Base-by-base conservation (phyloP, 1,284 basidiomycete species). In the Wallemia hederae region DNA sequence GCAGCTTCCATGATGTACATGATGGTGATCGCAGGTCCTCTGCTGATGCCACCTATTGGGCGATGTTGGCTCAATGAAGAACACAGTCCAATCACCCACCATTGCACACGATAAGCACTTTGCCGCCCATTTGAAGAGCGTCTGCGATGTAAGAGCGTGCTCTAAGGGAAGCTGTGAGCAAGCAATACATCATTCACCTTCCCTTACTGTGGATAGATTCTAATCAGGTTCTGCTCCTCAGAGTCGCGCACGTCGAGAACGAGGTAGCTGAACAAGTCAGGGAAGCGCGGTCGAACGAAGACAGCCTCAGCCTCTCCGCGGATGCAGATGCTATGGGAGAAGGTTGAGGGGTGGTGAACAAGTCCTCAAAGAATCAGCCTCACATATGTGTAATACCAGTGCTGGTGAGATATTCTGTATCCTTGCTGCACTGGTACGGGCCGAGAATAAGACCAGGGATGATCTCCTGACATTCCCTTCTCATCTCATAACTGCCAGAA, bases 1-100 rank as follows among this genome's bases (percentile, higher is more conserved):
- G 79, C 80, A 65, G 82, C 77, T 65, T 83, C 80, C 87, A 90
- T 91, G 27, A 87, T 82, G 67, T 86, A 91, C 78, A 89, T 89
- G 61, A 90, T 83, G 28, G 89, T 85, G 61, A 91, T 87, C 0
- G 86, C 79, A 0, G 87, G 86, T 0, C 85, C 85, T 14, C 88
- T 75, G 60, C 82, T 83, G 66, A 90, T 91, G 1, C 87, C 88
- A 59, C 85, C 85, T 88, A n/a, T n/a, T n/a, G 65, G 31, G 31
- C 9, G 9, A 26, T 24, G 22, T 19, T 63, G 60, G 58, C 64
- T 61, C 55, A 31, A 56, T n/a, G 17, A 39, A 24, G 29, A 24
- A 24, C 15, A 24, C 24, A 60, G 17, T 19, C 22, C 22, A n/a
- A 27, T 19, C 17, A 69, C 77, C 63, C 64, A 84, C 88, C 88